Base-by-base conservation (phyloP, 768 basidiomycete species). In the Dioszegia aurantiaca region DNA sequence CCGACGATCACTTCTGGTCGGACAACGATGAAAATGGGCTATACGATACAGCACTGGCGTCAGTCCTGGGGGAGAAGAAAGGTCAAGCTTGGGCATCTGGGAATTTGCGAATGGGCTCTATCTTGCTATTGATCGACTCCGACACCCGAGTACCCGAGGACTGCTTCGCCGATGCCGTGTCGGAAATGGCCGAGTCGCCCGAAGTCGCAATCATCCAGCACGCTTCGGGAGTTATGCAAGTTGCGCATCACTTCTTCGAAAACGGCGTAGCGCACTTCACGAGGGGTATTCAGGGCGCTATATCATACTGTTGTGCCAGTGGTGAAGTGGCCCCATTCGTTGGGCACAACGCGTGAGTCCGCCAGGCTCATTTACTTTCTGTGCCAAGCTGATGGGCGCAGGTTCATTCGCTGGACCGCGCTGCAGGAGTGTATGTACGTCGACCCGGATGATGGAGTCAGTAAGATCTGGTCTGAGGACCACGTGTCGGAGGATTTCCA, bases 201-300 rank as follows among this genome's bases (percentile, higher is more conserved):
- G 86, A 90, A 40, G 84, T 91, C 24, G 89, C 85, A 2, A 90
- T 94, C 78, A 87, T 94, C 44, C 90, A 93, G 71, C 90, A 94
- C 72, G 87, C 88, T 68, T 89, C 87, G 4, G 88, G 89, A 66
- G 89, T 92, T 64, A 89, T 91, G 86, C 88, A 92, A 76, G 89
- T 90, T 55, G 89, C 86, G 0, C 80, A 87, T 74, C 86, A 90
- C 75, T 92, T 87, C 78, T 92, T 93, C 68, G 90, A 94, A 73
- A 90, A 90, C 65, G 89, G 88, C 17, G 86, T 93, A 60, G 84
- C 90, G 12, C 86, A 86, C 75, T 93, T 94, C 78, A 92, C 90
- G 1, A 84, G 85, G 21, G 83, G 89, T 36, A 89, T 93, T 78
- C 90, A 92, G 41, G 55, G 24, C 14, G 73, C 74, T 23, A 77